Conservation (phyloP, 2,329 filamentous ascomycete species). For the Aspergillus ochraceus region DNA sequence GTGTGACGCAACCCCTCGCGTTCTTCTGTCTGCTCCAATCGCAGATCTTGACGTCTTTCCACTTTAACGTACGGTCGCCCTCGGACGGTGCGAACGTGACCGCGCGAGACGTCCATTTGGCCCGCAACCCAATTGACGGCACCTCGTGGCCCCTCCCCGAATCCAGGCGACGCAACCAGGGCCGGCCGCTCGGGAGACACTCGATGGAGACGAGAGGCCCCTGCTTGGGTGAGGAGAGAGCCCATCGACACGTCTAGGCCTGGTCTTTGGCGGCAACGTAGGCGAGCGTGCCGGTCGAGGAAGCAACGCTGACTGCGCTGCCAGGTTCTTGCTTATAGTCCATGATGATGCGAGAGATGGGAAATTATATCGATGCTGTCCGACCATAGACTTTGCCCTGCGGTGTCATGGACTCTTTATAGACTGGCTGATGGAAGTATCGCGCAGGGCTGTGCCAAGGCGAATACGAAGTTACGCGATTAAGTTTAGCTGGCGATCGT, state of each 20-base stretch:
- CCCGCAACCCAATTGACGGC: background rate
- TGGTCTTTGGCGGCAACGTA: constrained; percentile 55
- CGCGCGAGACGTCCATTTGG: background rate
- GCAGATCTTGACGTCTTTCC: background rate
- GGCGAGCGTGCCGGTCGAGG: constrained; percentile 26
- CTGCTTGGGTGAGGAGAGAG: constrained; percentile 26
- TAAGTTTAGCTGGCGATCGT: background rate
- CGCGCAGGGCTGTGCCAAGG: background rate
- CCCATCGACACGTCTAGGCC: constrained; percentile 51
- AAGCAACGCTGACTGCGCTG: background rate
- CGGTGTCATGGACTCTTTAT: background rate
- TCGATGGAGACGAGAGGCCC: background rate
- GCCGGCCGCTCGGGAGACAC: background rate
- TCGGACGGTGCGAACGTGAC: background rate
- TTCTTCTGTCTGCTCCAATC: background rate
- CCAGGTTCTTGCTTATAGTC: background rate
- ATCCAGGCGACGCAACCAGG: background rate
- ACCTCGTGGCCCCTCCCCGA: background rate
- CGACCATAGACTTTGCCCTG: background rate
- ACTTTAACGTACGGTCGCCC: background rate
- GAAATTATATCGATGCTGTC: too few species aligned
- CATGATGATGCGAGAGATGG: background rate
- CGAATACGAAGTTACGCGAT: background rate
- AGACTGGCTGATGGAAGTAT: background rate
- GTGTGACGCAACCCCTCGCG: background rate